These are phyloP conservation scores for Diaporthe citri DNA, from an alignment of 2,329 filamentous ascomycete species.

Conservation along the genomic window DNA sequence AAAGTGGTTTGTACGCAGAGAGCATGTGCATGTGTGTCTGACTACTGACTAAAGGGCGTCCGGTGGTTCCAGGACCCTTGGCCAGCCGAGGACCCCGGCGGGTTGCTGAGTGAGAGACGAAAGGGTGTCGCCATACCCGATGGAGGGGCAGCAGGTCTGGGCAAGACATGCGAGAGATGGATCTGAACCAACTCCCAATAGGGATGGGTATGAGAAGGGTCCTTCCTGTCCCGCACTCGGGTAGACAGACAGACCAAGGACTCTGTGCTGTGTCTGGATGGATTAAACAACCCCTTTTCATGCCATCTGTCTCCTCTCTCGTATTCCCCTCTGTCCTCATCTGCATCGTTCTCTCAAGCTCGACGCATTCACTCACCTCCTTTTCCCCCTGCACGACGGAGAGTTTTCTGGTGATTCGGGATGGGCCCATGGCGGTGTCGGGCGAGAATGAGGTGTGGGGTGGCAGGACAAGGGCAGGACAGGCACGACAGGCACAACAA, in stretches of 20 bases:
- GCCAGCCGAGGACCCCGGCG: slow-evolving; percentile 16
- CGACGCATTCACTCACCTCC: slow-evolving; percentile 17
- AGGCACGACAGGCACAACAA: slow-evolving; percentile 28
- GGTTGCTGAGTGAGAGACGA: slow-evolving; percentile 26
- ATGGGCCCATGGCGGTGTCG: slow-evolving; percentile 32
- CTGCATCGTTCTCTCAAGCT: background rate
- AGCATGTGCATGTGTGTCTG: background rate
- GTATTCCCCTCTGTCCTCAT: background rate
- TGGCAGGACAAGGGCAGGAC: slow-evolving; percentile 22
- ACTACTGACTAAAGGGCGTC: slow-evolving; percentile 2
- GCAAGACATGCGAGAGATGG: slow-evolving; percentile 35
- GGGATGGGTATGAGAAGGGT: background rate
- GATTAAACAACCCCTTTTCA: background rate
- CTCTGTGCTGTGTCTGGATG: background rate
- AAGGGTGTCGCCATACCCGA: slow-evolving; percentile 18
- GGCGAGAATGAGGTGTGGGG: slow-evolving; percentile 35
- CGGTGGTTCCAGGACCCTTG: slow-evolving; percentile 18
- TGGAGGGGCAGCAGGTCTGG: slow-evolving; percentile 32
- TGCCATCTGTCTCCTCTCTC: background rate
- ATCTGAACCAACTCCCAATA: slow-evolving; percentile 25
- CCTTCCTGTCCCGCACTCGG: background rate
- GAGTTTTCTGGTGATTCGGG: slow-evolving; percentile 29
- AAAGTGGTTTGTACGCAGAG: background rate
- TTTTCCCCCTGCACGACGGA: slow-evolving; percentile 21
- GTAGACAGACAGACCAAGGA: background rate